Conservation (phyloP, 1,139 yeast genomes). For the Suzukiozyma palmioleophila region DNA sequence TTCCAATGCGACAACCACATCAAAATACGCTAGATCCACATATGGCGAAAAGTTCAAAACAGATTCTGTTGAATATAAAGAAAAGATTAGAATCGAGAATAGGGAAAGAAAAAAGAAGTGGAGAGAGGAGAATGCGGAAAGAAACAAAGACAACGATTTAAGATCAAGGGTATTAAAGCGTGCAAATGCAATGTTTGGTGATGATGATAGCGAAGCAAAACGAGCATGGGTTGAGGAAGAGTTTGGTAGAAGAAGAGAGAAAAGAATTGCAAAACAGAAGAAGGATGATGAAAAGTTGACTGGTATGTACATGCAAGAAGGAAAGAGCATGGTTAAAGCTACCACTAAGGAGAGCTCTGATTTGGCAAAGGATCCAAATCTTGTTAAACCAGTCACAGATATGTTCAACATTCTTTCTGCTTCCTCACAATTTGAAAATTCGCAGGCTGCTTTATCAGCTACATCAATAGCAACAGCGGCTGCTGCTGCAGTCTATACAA, state of each 20-base stretch:
- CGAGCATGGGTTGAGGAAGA: conserved; percentile 75
- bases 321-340: conserved; percentile 4
- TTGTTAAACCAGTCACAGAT: conserved; percentile 27
- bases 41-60: conserved; percentile 20
- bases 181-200: conserved; percentile 68
- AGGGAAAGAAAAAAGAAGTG: conserved; percentile 86
- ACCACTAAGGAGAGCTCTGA: conserved; percentile 3
- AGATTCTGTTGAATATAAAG: conserved; percentile 42
- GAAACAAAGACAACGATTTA: conserved; percentile 85
- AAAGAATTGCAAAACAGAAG: conserved; percentile 43
- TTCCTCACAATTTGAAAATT: conserved; percentile 30
- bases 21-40: conserved; percentile 6
- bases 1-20: conserved; percentile 18
- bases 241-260: conserved; percentile 59
- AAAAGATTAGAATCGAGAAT: conserved; percentile 63
- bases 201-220: conserved; percentile 47
- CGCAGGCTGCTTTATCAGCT: conserved; percentile 35
- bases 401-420: conserved; percentile 35
- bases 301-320: conserved; percentile 7
- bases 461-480: conserved; percentile 38
- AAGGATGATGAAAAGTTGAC: conserved; percentile 17
- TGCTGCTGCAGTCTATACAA: conserved; percentile 31
- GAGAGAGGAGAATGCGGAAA: conserved; percentile 78
- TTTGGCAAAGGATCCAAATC: conserved; percentile 16
- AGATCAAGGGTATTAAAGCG: conserved; percentile 71